A percentile compares a stretch with the other conserved stretches of the same genome.
phyloP scores from a whole-genome alignment of 1,139 yeast species.

The Yamadazyma aaseri region DNA sequence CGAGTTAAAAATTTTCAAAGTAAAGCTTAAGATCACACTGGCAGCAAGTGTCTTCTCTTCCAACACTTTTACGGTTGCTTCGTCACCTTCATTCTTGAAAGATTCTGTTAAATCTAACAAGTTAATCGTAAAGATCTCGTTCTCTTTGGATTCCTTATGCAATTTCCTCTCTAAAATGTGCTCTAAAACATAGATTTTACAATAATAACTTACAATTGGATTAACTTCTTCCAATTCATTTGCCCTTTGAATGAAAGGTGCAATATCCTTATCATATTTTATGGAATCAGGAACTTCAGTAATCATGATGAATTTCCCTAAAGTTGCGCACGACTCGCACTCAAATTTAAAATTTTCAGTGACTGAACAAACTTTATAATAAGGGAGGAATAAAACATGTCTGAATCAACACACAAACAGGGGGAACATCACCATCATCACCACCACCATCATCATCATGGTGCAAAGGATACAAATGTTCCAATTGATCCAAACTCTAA shows the following conservation, averaged over 20 bases:
- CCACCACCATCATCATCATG: constrained; percentile 18
- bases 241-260: constrained; percentile 49
- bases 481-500: constrained; percentile 30
- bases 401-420: constrained; percentile 6
- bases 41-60: constrained; percentile 57
- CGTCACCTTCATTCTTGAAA: constrained; percentile 44
- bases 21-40: constrained; percentile 60
- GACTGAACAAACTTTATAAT: too few species aligned
- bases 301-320: constrained; percentile 5
- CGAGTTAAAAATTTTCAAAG: constrained; percentile 58
- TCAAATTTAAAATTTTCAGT: neutral
- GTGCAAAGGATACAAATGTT: constrained; percentile 8
- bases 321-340: neutral
- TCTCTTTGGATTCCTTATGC: constrained; percentile 51
- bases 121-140: constrained; percentile 55
- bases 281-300: constrained; percentile 13
- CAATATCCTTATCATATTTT: constrained; percentile 22
- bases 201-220: constrained; percentile 58
- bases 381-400: neutral
- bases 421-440: constrained; percentile 18
- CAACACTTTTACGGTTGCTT: constrained; percentile 40
- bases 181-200: constrained; percentile 64
- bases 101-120: constrained; percentile 66
- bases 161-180: constrained; percentile 56
- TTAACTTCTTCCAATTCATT: constrained; percentile 48